These are phyloP conservation scores for Cetraspora pellucida DNA, from an alignment of 192 early-diverging fungal genomes.

Conservation along the genomic window DNA sequence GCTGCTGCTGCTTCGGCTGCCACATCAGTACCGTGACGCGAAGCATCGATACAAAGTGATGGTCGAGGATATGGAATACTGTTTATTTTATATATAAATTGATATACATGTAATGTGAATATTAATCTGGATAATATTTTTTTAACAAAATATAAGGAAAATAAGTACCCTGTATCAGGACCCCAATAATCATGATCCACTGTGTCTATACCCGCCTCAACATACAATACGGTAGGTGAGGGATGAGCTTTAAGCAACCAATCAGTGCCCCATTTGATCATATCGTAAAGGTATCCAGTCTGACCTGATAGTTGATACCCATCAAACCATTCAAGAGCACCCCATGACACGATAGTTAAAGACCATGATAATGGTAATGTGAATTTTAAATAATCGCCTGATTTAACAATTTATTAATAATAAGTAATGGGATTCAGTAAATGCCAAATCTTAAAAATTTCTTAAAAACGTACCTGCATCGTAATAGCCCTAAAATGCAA, in stretches of 20 bases:
- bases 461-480: constrained; percentile 43
- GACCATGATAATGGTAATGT: constrained; percentile 60
- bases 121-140: no score
- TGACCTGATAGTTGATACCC: constrained; percentile 55
- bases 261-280: constrained; percentile 62
- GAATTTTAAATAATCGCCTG: constrained; percentile 59
- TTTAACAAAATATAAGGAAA: no score
- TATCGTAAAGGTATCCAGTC: constrained; percentile 47
- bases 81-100: no score
- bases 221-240: constrained; percentile 51
- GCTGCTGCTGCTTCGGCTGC: constrained; percentile 58
- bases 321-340: constrained; percentile 57
- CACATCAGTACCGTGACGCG: constrained; percentile 57
- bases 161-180: constrained; percentile 43
- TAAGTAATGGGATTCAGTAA: no score
- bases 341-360: constrained; percentile 54
- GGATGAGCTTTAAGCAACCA: constrained; percentile 65
- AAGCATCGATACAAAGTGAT: constrained; percentile 49
- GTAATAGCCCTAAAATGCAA: constrained; percentile 37
- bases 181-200: constrained; percentile 66
- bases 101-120: no score
- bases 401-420: no score
- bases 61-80: constrained; percentile 56
- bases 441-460: no score
- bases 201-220: constrained; percentile 47